Evolutionary conservation across 306 rosid species (phyloP), one percentile per base, ranked within the genome.

Genomic region (Quercus aquifolioides): DNA sequence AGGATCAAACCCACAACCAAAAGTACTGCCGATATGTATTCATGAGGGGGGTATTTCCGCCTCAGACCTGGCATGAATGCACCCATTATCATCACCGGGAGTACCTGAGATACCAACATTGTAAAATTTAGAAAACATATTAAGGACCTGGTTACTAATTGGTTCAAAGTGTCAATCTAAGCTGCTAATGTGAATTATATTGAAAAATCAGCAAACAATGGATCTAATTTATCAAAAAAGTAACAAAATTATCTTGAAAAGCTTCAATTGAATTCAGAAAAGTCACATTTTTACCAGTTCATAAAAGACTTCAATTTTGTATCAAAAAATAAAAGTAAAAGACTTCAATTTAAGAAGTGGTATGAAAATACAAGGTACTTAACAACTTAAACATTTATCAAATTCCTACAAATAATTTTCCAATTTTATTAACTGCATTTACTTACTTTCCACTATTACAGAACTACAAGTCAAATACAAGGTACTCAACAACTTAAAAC

Each of bases 61-160:
- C 96, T 89, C 64, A 95, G 79, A 68, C 99, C 99, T 17, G 98
- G 99, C 67, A 95, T 93, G 86, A 95, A 93, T 13, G 98, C 99
- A 5, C 99, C 99, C 98, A 95, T 95, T 63, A 95, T 78, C 99
- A 95, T 95, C 91, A 95, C 99, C 1, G 99, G 99, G 63, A 95
- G 82, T 80, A 95, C 99, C 99, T 95, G 78, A 78, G 20, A 69
- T 69, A 77, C 84, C 83, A 79, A 75, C 69, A 83, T 26, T 14
- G 35, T 18, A 18, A 67, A 28, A 19, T 33, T 68, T 12, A 65
- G 51, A 65, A 65, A 65, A 65, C 14, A 65, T 65, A 8, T 17
- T 64, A 19, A 64, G 70, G 20, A 64, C 21, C n/a, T 2, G 20
- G 21, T 28, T 28, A 64, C 13, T 15, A 64, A 12, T 21, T 11